Evolutionary conservation across 495 filamentous ascomycete genomes (phyloP), one percentile per base, ranked within the genome.

Genomic region (Aspergillus steynii): DNA sequence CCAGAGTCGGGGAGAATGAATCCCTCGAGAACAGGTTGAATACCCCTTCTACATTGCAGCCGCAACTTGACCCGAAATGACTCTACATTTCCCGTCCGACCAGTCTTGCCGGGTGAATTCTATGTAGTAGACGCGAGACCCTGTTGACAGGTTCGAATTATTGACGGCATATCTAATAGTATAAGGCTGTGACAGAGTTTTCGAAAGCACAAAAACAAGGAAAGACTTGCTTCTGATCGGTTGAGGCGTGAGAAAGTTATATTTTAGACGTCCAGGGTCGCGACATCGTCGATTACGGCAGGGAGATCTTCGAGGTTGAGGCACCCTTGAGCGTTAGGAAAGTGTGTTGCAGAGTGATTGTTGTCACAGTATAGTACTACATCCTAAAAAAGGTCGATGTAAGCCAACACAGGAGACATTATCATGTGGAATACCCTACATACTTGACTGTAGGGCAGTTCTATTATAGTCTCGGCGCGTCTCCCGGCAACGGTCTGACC

Each of bases 31-130:
- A 61, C n/a, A 5, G 56, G 28, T 27, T 45, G 59, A 61, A 20
- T 55, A 55, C 1, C 53, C 53, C 14, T n/a, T 45, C n/a, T 48
- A 52, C 59, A 55, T 55, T 3, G 46, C 59, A 12, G 52, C 28
- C 5, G 50, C 8, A 10, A 56, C 31, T 6, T 61, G 55, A 28
- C 50, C 48, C 8, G 56, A 28, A 4, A 56, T 55, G 2, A 37
- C 12, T 15, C 28, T 28, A 10, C 42, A 46, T 26, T 61, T 50
- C 2, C 56, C 29, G n/a, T 61, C 59, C 1, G 59, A 45, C 45
- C 53, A 61, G 52, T 55, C 52, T n/a, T 55, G 59, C 42, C 55
- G 15, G 27, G 56, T 61, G 29, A 37, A 42, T 29, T 53, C 45
- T 20, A 55, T 28, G 14, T 55, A 55, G 8, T 55, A 55, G 2